A percentile compares a stretch with the other conserved stretches of the same genome.
phyloP scores from a whole-genome alignment of 352 stramenopile genomes.

The Phytopythium oedochilum region DNA sequence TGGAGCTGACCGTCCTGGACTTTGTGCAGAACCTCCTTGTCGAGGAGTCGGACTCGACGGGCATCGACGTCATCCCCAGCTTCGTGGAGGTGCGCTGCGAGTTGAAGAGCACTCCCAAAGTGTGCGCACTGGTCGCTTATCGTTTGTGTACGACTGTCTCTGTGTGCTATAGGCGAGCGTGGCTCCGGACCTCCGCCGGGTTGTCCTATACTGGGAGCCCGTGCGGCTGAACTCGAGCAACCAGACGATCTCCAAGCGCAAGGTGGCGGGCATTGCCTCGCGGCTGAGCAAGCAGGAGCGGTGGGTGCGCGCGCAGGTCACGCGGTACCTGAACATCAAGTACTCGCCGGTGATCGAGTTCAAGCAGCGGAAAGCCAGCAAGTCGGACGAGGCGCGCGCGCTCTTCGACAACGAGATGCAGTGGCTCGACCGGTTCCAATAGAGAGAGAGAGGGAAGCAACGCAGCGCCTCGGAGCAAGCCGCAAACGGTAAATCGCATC shows the following conservation, averaged over 20 bases:
- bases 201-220: constrained; percentile 74
- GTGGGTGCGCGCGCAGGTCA: constrained; percentile 67
- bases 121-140: not conserved
- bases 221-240: constrained; percentile 62
- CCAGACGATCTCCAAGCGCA: constrained; percentile 73
- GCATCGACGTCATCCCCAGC: constrained; percentile 56
- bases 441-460: not conserved
- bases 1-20: constrained; percentile 57
- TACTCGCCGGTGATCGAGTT: constrained; percentile 78
- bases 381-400: constrained; percentile 51
- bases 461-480: not conserved
- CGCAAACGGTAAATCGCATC: not conserved
- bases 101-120: not conserved
- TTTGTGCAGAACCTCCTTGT: constrained; percentile 70
- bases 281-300: constrained; percentile 56
- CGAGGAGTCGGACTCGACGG: constrained; percentile 54
- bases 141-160: not conserved
- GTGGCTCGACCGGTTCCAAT: constrained; percentile 47
- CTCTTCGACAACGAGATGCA: constrained; percentile 77
- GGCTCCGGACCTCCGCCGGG: constrained; percentile 53
- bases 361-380: constrained; percentile 60
- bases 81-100: constrained; percentile 48
- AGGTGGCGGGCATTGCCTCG: constrained; percentile 56
- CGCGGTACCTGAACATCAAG: constrained; percentile 79
- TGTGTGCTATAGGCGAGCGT: constrained; percentile 41